phyloP scores from a whole-genome alignment of 164 flowering plant species.

The Vitis rotundifolia region DNA sequence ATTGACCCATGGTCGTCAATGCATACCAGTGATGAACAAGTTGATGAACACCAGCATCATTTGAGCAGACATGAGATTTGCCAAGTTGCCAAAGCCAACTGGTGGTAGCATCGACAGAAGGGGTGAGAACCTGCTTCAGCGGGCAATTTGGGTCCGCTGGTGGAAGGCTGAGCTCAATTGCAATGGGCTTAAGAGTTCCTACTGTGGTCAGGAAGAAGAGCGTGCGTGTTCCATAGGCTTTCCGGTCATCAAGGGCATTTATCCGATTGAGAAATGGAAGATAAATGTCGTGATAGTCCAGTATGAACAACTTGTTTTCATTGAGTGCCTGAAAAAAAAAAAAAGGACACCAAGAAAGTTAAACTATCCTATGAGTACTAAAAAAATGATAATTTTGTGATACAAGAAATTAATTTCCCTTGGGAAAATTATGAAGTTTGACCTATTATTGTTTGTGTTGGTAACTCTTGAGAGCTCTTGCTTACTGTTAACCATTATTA shows the following conservation, averaged over 20 bases:
- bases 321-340: constrained; percentile 65
- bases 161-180: constrained; percentile 92
- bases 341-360: too few species aligned
- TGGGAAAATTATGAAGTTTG: too few species aligned
- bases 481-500: too few species aligned
- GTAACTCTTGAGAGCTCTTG: too few species aligned
- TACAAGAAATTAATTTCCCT: too few species aligned
- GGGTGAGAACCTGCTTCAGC: too few species aligned
- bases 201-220: constrained; percentile 57
- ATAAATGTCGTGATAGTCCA: constrained; percentile 81
- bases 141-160: neutral
- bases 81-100: constrained; percentile 88
- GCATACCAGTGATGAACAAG: constrained; percentile 84
- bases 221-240: constrained; percentile 87
- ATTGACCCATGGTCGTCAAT: too few species aligned
- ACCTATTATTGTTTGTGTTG: too few species aligned
- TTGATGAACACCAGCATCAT: constrained; percentile 94
- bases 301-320: constrained; percentile 62
- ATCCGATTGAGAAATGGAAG: constrained; percentile 80
- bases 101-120: too few species aligned
- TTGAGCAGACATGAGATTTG: constrained; percentile 88
- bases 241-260: constrained; percentile 77
- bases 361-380: too few species aligned
- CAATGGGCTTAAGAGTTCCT: constrained; percentile 85
- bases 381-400: neutral